These are phyloP conservation scores for Grigorovia humatica DNA, from an alignment of 805 yeast genomes.

Conservation along the genomic window DNA sequence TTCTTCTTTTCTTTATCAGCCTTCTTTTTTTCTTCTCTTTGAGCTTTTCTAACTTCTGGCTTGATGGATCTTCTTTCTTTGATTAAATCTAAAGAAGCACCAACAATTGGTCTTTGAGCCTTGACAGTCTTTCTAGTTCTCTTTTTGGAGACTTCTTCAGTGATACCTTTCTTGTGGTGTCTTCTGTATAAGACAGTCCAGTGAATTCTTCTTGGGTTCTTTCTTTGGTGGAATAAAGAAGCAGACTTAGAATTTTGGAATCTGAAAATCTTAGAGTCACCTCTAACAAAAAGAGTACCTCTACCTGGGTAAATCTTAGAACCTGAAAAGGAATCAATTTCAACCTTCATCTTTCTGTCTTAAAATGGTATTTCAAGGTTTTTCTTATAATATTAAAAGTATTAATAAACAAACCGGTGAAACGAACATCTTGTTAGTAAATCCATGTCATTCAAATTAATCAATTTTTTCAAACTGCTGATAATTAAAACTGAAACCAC, in stretches of 20 bases:
- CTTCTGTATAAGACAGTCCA: slow-evolving; percentile 99
- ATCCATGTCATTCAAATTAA: background rate
- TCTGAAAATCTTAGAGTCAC: slow-evolving; percentile 99
- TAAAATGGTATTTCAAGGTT: background rate
- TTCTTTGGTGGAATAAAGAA: slow-evolving; percentile 97
- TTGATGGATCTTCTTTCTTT: slow-evolving; percentile 93
- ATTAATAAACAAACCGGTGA: background rate
- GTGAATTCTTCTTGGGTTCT: slow-evolving; percentile 99
- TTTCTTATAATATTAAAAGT: background rate
- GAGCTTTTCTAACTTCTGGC: slow-evolving; percentile 97
- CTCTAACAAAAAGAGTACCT: slow-evolving; percentile 98
- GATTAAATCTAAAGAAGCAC: slow-evolving; percentile 97
- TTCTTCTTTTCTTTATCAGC: slow-evolving; percentile 83
- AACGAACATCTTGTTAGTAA: background rate
- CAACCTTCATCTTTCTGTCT: slow-evolving; percentile 73
- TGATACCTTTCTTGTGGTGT: slow-evolving; percentile 99
- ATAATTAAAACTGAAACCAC: too few species aligned
- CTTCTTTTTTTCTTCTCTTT: slow-evolving; percentile 82
- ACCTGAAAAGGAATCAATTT: slow-evolving; percentile 99
- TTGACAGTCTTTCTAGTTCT: slow-evolving; percentile 95
- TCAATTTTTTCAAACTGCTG: background rate
- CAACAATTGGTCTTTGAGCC: slow-evolving; percentile 98
- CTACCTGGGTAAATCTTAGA: slow-evolving; percentile 99
- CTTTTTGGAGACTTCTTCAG: slow-evolving; percentile 97
- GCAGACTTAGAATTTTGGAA: slow-evolving; percentile 96